A percentile compares a stretch with the other conserved stretches of the same genome.
These are phyloP conservation scores for Penicillium sp. DNA, from an alignment of 2,329 filamentous ascomycete genomes.

Conservation along the genomic window DNA sequence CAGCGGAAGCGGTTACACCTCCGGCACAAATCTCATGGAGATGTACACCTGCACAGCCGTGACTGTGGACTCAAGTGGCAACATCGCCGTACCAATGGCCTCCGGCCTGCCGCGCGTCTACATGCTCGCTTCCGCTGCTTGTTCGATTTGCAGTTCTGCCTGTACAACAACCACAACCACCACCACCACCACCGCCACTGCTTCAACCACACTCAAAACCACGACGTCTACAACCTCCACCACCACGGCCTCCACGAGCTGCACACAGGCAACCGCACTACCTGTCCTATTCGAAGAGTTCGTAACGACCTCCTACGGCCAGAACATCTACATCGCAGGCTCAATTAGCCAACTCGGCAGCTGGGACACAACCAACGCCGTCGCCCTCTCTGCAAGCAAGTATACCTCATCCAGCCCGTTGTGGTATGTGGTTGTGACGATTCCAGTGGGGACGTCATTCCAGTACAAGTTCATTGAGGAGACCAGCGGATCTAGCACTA, in stretches of 20 bases:
- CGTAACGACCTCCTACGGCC: conserved; percentile 60
- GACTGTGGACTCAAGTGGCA: conserved; percentile 47
- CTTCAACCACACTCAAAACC: conserved; percentile 3
- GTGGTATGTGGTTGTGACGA: conserved; percentile 60
- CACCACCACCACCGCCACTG: conserved; percentile 7
- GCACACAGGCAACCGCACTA: conserved; percentile 45
- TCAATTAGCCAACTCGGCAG: conserved; percentile 60
- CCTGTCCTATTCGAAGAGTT: conserved; percentile 64
- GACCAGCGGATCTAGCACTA: conserved; percentile 51
- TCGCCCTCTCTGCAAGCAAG: conserved; percentile 58
- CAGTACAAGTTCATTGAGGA: conserved; percentile 70
- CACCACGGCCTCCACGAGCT: conserved; percentile 6
- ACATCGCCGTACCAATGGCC: conserved; percentile 47
- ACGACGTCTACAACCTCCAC: not conserved
- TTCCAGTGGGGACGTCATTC: conserved; percentile 59
- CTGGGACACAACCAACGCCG: conserved; percentile 60
- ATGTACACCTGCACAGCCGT: conserved; percentile 43
- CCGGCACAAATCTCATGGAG: conserved; percentile 29
- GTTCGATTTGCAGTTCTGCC: conserved; percentile 10
- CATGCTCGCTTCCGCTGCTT: conserved; percentile 17
- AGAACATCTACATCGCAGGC: conserved; percentile 67
- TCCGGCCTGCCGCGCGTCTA: conserved; percentile 46
- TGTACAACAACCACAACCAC: not conserved
- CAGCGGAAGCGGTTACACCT: conserved; percentile 23
- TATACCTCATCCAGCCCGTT: conserved; percentile 63